These are phyloP conservation scores for Nothophaeocryptopus gaeumannii DNA, from an alignment of 2,329 filamentous ascomycete species.

Conservation along the genomic window DNA sequence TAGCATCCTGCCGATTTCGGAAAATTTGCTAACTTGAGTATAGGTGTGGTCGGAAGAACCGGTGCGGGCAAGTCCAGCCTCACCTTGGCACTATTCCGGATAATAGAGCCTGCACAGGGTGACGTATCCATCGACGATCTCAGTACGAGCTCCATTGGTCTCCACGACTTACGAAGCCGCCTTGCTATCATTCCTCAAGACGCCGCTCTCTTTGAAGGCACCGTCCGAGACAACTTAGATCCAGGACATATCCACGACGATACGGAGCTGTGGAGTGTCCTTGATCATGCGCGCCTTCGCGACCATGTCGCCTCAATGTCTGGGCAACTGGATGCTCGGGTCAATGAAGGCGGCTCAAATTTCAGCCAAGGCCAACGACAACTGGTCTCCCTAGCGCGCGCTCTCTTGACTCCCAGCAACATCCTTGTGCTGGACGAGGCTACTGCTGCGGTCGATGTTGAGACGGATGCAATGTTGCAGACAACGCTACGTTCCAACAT, in stretches of 20 bases:
- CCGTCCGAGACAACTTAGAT: constrained; percentile 90
- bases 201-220: constrained; percentile 90
- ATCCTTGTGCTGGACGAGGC: constrained; percentile 97
- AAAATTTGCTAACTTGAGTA: neutral
- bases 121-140: constrained; percentile 85
- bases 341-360: constrained; percentile 95
- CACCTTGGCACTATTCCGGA: constrained; percentile 87
- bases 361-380: constrained; percentile 93
- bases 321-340: constrained; percentile 82
- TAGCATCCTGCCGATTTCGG: no score
- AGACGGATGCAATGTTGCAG: constrained; percentile 65
- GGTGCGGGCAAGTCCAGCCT: constrained; percentile 94
- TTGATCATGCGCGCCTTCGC: constrained; percentile 89
- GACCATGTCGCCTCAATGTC: constrained; percentile 84
- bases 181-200: constrained; percentile 98
- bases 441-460: constrained; percentile 71
- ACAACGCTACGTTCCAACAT: constrained; percentile 61
- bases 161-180: constrained; percentile 82
- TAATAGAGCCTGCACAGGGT: constrained; percentile 83
- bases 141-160: constrained; percentile 84
- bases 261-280: constrained; percentile 82
- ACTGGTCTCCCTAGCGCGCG: constrained; percentile 87
- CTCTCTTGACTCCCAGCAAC: constrained; percentile 91
- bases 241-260: constrained; percentile 94
- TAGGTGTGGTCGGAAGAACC: constrained; percentile 88